Conservation (phyloP, 2,329 filamentous ascomycete species). For the Huntiella decipiens region DNA sequence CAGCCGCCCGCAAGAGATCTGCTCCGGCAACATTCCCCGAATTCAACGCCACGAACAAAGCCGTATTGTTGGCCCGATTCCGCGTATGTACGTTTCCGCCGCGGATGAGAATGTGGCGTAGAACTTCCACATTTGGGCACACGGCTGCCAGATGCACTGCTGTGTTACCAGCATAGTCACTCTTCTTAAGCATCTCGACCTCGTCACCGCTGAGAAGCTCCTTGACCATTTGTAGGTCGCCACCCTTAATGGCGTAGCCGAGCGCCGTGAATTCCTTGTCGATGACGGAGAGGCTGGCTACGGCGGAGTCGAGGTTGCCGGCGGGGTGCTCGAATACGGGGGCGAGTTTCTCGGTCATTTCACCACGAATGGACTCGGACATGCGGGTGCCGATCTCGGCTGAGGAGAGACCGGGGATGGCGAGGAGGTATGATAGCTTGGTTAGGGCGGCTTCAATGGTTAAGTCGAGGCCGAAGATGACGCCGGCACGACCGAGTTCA, state of each 20-base stretch:
- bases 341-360: constrained; percentile 58
- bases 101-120: constrained; percentile 37
- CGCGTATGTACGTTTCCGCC: constrained; percentile 49
- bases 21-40: constrained; percentile 35
- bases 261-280: constrained; percentile 57
- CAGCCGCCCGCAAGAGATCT: constrained; percentile 35
- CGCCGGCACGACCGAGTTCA: constrained; percentile 61
- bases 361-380: constrained; percentile 58
- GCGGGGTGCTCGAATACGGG: constrained; percentile 62
- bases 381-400: constrained; percentile 52
- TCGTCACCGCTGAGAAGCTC: constrained; percentile 50
- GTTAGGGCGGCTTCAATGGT: constrained; percentile 82
- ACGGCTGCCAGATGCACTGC: constrained; percentile 39
- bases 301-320: constrained; percentile 26
- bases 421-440: constrained; percentile 73
- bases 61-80: constrained; percentile 46
- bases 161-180: constrained; percentile 70
- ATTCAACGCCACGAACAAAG: constrained; percentile 43
- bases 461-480: constrained; percentile 76
- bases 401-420: constrained; percentile 41
- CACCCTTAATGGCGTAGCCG: constrained; percentile 60
- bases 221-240: constrained; percentile 44
- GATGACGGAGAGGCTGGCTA: constrained; percentile 24
- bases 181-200: constrained; percentile 47
- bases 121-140: constrained; percentile 32